phyloP scores from a whole-genome alignment of 805 yeast species.

The Cyberlindnera lachancei region DNA sequence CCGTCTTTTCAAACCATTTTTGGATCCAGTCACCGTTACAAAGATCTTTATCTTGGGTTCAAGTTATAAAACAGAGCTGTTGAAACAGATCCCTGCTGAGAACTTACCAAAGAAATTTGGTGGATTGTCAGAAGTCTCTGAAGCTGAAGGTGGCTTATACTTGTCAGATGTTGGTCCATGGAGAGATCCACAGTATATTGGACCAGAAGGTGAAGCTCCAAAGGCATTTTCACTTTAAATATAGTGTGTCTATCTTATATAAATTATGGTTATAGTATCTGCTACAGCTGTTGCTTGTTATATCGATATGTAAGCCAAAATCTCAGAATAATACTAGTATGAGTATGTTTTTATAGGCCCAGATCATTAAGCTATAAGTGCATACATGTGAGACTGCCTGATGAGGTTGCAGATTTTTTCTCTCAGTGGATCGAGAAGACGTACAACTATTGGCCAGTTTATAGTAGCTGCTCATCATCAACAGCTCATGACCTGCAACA shows the following conservation, averaged over 20 bases:
- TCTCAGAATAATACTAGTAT: too few species aligned
- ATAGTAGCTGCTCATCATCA: too few species aligned
- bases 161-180: conserved; percentile 94
- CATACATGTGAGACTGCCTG: too few species aligned
- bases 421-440: too few species aligned
- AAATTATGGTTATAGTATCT: too few species aligned
- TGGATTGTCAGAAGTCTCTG: conserved; percentile 62
- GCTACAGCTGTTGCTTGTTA: too few species aligned
- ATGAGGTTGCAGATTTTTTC: too few species aligned
- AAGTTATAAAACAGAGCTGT: conserved; percentile 70
- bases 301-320: too few species aligned
- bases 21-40: conserved; percentile 95
- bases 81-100: conserved; percentile 89
- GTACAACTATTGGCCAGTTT: too few species aligned
- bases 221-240: conserved; percentile 29
- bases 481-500: too few species aligned
- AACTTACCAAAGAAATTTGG: conserved; percentile 91
- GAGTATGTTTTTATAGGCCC: too few species aligned
- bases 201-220: conserved; percentile 96
- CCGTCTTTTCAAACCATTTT: conserved; percentile 82
- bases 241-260: not conserved
- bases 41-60: conserved; percentile 85
- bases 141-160: conserved; percentile 71
- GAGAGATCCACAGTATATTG: conserved; percentile 84
- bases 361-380: too few species aligned